Base-by-base conservation (phyloP, 257 asterid species). In the Solanum bulbocastanum region DNA sequence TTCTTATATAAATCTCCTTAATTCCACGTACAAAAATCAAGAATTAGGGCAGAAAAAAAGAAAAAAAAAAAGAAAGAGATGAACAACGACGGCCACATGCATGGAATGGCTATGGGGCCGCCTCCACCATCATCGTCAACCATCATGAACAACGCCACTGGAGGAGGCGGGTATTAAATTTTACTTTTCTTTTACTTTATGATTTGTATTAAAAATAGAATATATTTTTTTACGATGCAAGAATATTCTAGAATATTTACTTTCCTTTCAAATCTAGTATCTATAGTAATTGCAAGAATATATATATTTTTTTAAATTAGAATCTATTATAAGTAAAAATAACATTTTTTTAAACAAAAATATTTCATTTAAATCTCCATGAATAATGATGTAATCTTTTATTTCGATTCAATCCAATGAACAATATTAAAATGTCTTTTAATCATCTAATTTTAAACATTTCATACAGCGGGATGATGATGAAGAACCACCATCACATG, bases 401-500 rank as follows among this genome's bases (percentile, higher is more conserved):
- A 35, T 1, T 35, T 72, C 2, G 7, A 33, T 71, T 71, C 6
- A 71, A 69, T 20, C 8, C 0, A 65, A 65, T 60, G 30, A 23
- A 60, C 0, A 23, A 0, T 60, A 60, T 0, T 0, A 23, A 0
- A 56, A 56, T 20, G 11, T 20, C 4, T 4, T 10, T 60, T 60
- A 60, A 23, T 60, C 0, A 23, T 60, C 0, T 0, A 2, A 2
- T 7, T 66, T 66, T 66, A 66, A 30, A 0, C 4, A 35, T 73
- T 36, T 36, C 18, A 10, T 73, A 74, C 18, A 74, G 49, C 16
- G 49, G 82, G 3, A 88, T 66, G 90, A 82, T 46, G 91, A 52
- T 42, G 89, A 52, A 33, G 88, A 89, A 33, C 36, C 91, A 18
- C 81, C 94, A 58, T 23, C 94, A 86, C 86, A 92, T 92, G 98